A percentile compares a stretch with the other conserved stretches of the same genome.
These are phyloP conservation scores for Corynespora cassiicola DNA, from an alignment of 2,329 filamentous ascomycete species.

Conservation along the genomic window DNA sequence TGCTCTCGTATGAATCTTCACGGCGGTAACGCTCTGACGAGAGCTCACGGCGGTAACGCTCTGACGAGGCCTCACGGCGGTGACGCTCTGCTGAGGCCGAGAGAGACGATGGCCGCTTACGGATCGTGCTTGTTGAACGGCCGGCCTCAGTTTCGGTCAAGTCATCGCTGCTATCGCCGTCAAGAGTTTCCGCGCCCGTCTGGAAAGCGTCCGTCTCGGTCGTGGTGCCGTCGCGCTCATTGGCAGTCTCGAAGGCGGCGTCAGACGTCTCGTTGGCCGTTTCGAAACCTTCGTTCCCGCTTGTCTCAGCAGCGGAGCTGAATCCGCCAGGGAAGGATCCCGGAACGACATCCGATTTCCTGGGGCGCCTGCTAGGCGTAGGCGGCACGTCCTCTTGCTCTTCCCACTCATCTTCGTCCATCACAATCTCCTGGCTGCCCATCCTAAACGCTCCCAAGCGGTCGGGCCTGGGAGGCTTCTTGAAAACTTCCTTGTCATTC, in stretches of 20 bases:
- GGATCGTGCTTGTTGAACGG: slow-evolving; percentile 28
- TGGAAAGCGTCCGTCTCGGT: slow-evolving; percentile 96
- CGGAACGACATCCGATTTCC: slow-evolving; percentile 30
- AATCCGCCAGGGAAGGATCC: slow-evolving; percentile 39
- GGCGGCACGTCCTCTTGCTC: slow-evolving; percentile 69
- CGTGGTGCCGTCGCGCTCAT: slow-evolving; percentile 71
- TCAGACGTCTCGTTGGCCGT: slow-evolving; percentile 77
- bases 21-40: no score
- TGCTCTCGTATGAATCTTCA: slow-evolving; percentile 83
- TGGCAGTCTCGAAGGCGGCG: slow-evolving; percentile 72
- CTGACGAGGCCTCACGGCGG: no score
- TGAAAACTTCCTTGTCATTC: slow-evolving; percentile 65
- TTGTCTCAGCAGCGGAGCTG: slow-evolving; percentile 42
- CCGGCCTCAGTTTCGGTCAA: slow-evolving; percentile 83
- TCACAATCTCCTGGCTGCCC: slow-evolving; percentile 76
- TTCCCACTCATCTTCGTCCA: slow-evolving; percentile 89
- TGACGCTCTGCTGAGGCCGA: slow-evolving; percentile 60
- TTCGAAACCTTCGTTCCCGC: slow-evolving; percentile 73
- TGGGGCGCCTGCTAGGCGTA: slow-evolving; percentile 59
- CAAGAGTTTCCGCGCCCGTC: slow-evolving; percentile 79
- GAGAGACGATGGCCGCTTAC: slow-evolving; percentile 49
- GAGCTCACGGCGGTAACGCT: no score
- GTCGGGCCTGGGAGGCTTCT: slow-evolving; percentile 77
- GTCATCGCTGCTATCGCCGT: slow-evolving; percentile 76
- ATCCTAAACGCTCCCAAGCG: slow-evolving; percentile 77